Percentiles rank a stretch among this genome's conserved stretches.
Conservation (phyloP, 78 protist species). For the Dictyostelium citrinum region DNA sequence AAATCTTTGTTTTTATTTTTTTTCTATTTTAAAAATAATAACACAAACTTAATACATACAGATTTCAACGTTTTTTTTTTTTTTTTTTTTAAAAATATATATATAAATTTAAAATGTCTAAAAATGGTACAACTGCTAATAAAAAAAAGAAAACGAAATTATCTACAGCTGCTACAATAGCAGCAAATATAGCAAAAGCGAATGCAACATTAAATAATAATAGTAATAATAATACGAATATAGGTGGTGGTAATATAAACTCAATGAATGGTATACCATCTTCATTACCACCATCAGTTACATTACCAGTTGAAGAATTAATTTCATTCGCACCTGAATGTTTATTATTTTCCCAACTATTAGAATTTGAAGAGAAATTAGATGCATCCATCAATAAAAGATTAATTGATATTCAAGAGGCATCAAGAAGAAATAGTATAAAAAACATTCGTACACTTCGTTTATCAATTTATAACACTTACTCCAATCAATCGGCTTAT, state of each 20-base stretch:
- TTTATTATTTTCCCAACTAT: conserved; percentile 26
- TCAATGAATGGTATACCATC: not conserved
- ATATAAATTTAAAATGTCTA: not conserved
- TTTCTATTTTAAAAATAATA: not conserved
- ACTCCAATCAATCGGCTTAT: conserved; percentile 35
- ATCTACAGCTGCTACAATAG: not conserved
- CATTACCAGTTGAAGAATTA: conserved; percentile 53
- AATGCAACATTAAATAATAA: not conserved
- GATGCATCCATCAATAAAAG: conserved; percentile 47
- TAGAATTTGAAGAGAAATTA: conserved; percentile 68
- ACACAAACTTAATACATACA: not conserved
- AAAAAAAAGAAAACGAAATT: conserved; percentile 12
- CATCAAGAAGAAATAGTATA: not conserved
- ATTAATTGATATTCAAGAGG: conserved; percentile 52
- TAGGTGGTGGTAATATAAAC: not conserved
- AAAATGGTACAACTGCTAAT: not conserved
- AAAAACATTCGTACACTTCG: conserved; percentile 39
- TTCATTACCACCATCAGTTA: conserved; percentile 24
- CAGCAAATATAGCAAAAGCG: not conserved
- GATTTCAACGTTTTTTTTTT: too few relatives aligned
- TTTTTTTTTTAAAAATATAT: too few relatives aligned
- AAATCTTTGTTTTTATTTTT: not conserved
- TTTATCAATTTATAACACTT: conserved; percentile 52
- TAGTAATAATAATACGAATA: not conserved
- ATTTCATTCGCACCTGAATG: conserved; percentile 49